These are phyloP conservation scores for Penicillium simplicissimum DNA, from an alignment of 495 filamentous ascomycete species.

Conservation along the genomic window DNA sequence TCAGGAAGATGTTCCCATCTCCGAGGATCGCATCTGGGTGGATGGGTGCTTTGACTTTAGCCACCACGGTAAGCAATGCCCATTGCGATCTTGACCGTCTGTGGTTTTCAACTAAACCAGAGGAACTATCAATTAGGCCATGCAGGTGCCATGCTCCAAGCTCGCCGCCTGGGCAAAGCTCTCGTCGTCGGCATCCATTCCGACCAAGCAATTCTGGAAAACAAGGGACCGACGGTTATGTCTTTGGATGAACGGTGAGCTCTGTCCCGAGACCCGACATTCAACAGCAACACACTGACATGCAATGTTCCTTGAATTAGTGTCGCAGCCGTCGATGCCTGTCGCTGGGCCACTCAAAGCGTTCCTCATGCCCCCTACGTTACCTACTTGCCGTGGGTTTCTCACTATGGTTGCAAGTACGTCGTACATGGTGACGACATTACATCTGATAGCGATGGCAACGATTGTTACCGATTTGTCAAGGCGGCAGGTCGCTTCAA, in stretches of 20 bases:
- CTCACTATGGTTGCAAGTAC: constrained; percentile 88
- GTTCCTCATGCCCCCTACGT: constrained; percentile 92
- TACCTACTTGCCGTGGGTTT: constrained; percentile 89
- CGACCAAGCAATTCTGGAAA: constrained; percentile 89
- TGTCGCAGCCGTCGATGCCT: constrained; percentile 84
- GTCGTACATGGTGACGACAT: constrained; percentile 94
- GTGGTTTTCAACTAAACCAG: background rate
- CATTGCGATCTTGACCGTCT: background rate
- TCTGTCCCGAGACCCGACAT: constrained; percentile 8
- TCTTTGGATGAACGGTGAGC: constrained; percentile 77
- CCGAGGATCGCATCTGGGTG: constrained; percentile 85
- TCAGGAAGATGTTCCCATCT: constrained; percentile 59
- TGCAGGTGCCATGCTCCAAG: constrained; percentile 94
- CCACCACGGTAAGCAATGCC: constrained; percentile 73
- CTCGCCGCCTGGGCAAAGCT: constrained; percentile 79
- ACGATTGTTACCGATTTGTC: constrained; percentile 97
- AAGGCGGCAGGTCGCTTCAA: constrained; percentile 89
- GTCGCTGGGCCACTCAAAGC: constrained; percentile 85
- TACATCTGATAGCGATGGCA: constrained; percentile 76
- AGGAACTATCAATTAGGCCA: constrained; percentile 60
- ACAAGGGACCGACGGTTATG: constrained; percentile 99
- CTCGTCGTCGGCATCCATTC: constrained; percentile 91
- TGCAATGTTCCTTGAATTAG: constrained; percentile 32
- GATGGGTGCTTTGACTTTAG: constrained; percentile 99
- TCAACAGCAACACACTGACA: constrained; percentile 17